A percentile compares a stretch with the other conserved stretches of the same genome.
These are phyloP conservation scores for Cornus kousa DNA, from an alignment of 148 eudicot species.

Conservation along the genomic window DNA sequence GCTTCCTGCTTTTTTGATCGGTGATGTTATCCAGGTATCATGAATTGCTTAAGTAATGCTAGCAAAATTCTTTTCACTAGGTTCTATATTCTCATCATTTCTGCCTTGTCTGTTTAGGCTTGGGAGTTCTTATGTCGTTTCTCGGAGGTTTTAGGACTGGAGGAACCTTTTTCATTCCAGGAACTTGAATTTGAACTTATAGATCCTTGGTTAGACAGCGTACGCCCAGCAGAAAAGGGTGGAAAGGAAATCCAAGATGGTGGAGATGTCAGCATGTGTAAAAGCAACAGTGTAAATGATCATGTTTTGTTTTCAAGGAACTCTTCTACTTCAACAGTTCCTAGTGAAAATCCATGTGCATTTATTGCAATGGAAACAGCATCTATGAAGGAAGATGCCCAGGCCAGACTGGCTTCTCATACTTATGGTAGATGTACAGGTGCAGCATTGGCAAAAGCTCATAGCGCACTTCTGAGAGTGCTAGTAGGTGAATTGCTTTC, in stretches of 20 bases:
- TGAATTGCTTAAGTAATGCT: background rate
- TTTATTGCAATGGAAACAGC: background rate
- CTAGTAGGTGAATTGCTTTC: slow-evolving; percentile 39
- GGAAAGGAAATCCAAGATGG: slow-evolving; percentile 3
- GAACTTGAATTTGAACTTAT: slow-evolving; percentile 45
- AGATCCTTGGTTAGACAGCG: slow-evolving; percentile 43
- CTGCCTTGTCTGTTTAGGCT: slow-evolving; percentile 28
- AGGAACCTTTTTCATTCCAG: slow-evolving; percentile 31
- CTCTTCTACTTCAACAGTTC: background rate
- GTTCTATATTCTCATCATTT: slow-evolving; percentile 8
- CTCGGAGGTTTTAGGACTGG: slow-evolving; percentile 41
- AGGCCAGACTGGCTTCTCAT: slow-evolving; percentile 11
- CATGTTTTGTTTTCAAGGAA: background rate
- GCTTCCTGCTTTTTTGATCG: slow-evolving; percentile 48
- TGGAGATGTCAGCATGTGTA: slow-evolving; percentile 15
- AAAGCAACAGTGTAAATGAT: background rate
- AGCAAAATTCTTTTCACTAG: background rate
- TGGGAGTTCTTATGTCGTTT: slow-evolving; percentile 52
- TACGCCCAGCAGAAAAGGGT: slow-evolving; percentile 13
- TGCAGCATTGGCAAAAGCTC: slow-evolving; percentile 31
- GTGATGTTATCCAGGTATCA: slow-evolving; percentile 51
- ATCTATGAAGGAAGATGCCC: background rate
- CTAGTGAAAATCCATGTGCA: background rate
- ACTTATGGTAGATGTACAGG: slow-evolving; percentile 25
- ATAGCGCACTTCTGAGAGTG: slow-evolving; percentile 40